Conservation (phyloP, 2,329 filamentous ascomycete species). For the Ophiobolus disseminans region DNA sequence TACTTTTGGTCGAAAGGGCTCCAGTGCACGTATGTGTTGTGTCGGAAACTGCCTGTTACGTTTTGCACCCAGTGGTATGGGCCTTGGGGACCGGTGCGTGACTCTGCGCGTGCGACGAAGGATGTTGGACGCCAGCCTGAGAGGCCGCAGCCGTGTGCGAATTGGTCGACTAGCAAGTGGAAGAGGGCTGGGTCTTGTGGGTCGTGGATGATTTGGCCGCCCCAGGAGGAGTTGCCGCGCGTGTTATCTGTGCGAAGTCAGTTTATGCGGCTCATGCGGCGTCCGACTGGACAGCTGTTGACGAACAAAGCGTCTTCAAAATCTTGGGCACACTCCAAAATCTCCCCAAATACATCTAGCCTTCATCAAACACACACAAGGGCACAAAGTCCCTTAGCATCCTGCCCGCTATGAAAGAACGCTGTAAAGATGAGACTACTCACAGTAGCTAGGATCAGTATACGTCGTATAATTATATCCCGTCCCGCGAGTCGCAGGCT, state of each 20-base stretch:
- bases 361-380: too few relatives aligned
- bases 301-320: too few relatives aligned
- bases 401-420: too few relatives aligned
- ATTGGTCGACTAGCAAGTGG: conserved; percentile 57
- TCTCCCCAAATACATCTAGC: too few relatives aligned
- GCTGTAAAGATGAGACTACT: too few relatives aligned
- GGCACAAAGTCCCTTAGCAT: too few relatives aligned
- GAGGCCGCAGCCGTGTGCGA: conserved; percentile 56
- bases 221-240: conserved; percentile 57
- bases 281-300: too few relatives aligned
- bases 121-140: conserved; percentile 58
- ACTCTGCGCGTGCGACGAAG: conserved; percentile 56
- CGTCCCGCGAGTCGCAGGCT: conserved; percentile 48
- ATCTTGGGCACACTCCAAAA: too few relatives aligned
- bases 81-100: conserved; percentile 52
- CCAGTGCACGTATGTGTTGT: conserved; percentile 57
- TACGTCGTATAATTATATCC: conserved; percentile 57
- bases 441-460: conserved; percentile 17
- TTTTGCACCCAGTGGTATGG: conserved; percentile 54
- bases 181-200: conserved; percentile 48
- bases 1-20: conserved; percentile 55
- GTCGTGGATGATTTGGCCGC: conserved; percentile 57
- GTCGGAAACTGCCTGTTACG: conserved; percentile 54
- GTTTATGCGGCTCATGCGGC: too few relatives aligned
- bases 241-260: too few relatives aligned